Base-by-base conservation (phyloP, 208 protist genomes). In the Naegleria lovaniensis region DNA sequence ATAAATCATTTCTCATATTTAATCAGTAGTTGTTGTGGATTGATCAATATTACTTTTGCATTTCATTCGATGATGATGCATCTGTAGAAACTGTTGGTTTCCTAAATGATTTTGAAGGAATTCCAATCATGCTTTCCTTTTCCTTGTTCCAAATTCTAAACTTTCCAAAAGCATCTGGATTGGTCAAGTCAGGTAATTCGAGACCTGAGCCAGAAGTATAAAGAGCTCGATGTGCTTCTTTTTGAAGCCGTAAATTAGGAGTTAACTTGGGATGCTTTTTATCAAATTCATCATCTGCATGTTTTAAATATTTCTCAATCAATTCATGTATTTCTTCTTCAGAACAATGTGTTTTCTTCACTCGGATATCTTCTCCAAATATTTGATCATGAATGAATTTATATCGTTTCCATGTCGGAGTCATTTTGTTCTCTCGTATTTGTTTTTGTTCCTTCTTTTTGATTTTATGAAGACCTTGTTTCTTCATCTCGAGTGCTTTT, bases 361-460 rank as follows among this genome's bases (percentile, higher is more conserved):
- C 29, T 36, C 16, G 7, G n/a, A 36, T 79, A 79, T 79, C 29
- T 36, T 25, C 29, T 36, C 29, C 67, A 33, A 79, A 79, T 1
- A 79, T 79, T 36, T 79, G 29, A 6, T 79, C 29, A 33, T 79
- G 29, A 36, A 79, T 36, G n/a, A 36, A 79, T 36, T 36, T 11
- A 79, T 79, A 79, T 79, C 67, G 19, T 33, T 79, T 79, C 6
- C 7, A 36, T 79, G 16, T 29, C 6, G 67, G 67, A 11, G 9
- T 9, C 19, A 79, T 33, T 79, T 79, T 79, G 9, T 11, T 29
- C 7, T 79, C 29, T 79, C 29, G 5, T 11, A 29, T 29, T 79
- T 79, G 67, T 36, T 79, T 79, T 79, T 79, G 67, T 36, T 79
- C 67, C 29, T 79, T 79, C 29, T 79, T 79, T 36, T 79, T 79